Base-by-base conservation (phyloP, 768 basidiomycete species). In the Megacollybia marginata region DNA sequence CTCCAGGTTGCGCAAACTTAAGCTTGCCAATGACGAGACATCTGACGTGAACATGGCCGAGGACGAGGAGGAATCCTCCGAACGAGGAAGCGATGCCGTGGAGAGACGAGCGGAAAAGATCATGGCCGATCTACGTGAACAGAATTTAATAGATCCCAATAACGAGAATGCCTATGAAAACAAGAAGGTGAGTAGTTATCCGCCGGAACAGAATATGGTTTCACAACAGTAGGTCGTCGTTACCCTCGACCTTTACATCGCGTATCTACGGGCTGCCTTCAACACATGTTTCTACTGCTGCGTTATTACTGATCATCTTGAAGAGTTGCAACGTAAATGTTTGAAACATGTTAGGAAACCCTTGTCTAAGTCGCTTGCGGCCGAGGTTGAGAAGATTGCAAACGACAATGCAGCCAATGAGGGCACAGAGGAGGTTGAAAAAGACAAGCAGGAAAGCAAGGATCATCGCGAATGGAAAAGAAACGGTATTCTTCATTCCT, bases 271-370 rank as follows among this genome's bases (percentile, higher is more conserved):
- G 57, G 78, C 83, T 64, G 94, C 89, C 48, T 93, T 87, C 69
- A 79, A 92, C 78, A 84, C 90, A 62, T 96, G 96, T 80, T 99
- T 95, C 71, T 99, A 99, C 71, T 99, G 96, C 76, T 85, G 87
- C 59, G 83, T 91, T 63, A 80, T 90, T 57, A 87, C 85, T 65
- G 87, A 95, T 70, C 92, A 92, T 72, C 69, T 88, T 66, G 96
- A 99, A 71, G 92, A 96, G 74, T 77, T 99, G 60, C 85, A 92
- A 67, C 82, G 92, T 64, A 92, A 92, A 71, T 97, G 95, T 76
- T 73, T 96, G 59, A 83, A 83, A 71, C 96, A 99, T 71, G 75
- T 88, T 55, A 80, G 95, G 68, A 85, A 83, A 65, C 80, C 88
- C 36, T 61, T 85, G 59, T 76, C 79, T 52, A 82, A 83, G 67